Percentiles rank a stretch among this genome's conserved stretches.
These are phyloP conservation scores for Dactylorhiza incarnata DNA, from an alignment of 106 monocot genomes.

Conservation along the genomic window DNA sequence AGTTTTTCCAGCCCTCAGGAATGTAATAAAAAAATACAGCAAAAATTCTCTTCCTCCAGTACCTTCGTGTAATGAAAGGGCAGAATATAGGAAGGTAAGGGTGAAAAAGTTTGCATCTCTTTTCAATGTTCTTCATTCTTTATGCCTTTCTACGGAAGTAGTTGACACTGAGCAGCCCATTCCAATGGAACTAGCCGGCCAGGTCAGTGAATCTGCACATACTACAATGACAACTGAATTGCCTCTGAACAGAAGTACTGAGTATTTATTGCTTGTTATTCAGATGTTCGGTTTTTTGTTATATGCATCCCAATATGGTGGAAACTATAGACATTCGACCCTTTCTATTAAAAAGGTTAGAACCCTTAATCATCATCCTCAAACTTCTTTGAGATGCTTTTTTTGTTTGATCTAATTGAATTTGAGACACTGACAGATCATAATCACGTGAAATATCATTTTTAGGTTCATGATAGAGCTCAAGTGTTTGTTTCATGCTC, in stretches of 20 bases:
- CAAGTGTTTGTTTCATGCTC: conserved; percentile 87
- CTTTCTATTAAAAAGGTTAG: conserved; percentile 86
- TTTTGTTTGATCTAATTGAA: neutral
- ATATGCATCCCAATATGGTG: conserved; percentile 54
- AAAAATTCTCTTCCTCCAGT: conserved; percentile 41
- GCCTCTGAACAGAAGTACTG: neutral
- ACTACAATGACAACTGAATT: neutral
- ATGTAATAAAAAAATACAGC: conserved; percentile 59
- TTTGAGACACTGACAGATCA: neutral
- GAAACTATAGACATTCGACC: conserved; percentile 25
- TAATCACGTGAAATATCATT: neutral
- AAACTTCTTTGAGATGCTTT: neutral
- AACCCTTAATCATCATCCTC: neutral
- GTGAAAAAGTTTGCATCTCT: conserved; percentile 50
- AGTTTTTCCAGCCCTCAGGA: conserved; percentile 57
- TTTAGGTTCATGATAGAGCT: conserved; percentile 95
- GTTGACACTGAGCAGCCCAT: conserved; percentile 52
- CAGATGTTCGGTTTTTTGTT: conserved; percentile 94
- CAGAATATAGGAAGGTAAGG: conserved; percentile 45
- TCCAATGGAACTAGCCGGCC: conserved; percentile 74
- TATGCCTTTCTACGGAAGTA: conserved; percentile 35
- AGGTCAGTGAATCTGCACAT: conserved; percentile 35
- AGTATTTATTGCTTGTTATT: conserved; percentile 8
- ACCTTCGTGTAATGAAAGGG: conserved; percentile 48
- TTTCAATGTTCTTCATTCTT: conserved; percentile 45